Base-by-base conservation (phyloP, 2,329 filamentous ascomycete genomes). In the Allantophomopsis lycopodina region DNA sequence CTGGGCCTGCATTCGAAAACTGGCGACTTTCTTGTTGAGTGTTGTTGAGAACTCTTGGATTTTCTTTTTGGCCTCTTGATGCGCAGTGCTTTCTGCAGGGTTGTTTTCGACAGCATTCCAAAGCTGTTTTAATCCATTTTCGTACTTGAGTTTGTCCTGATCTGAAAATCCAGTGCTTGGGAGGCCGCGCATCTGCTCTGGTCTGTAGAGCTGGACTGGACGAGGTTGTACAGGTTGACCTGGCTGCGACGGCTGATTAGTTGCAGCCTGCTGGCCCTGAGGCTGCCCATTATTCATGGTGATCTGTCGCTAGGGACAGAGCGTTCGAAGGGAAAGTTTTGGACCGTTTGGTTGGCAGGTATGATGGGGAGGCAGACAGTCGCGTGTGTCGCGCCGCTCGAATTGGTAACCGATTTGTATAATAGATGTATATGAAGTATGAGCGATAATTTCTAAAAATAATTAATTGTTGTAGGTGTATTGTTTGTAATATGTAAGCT, bases 11-110 rank as follows among this genome's bases (percentile, higher is more conserved):
- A 35, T 32, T 18, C 37, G 40, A 37, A 17, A 40, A 38, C 55
- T 52, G 38, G 68, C 62, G 5, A 75, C 62, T 54, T 76, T 78
- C 0, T 54, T 55, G 3, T 64, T 56, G 2, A 80, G 62, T 56
- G 73, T 75, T 34, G 64, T 64, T 0, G 74, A 73, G 50, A 80
- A 79, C 7, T 79, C 73, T 6, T 60, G 55, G 16, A 80, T 70
- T 57, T 77, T 79, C 32, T 65, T 63, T 45, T 66, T 68, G 0
- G 75, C 73, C 0, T 61, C 59, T 17, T 62, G 54, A 35, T 76
- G 66, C 16, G 69, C 63, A 1, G 50, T 48, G 3, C 69, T 71
- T 16, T 69, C 68, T 2, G 63, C 59, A 0, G 65, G 55, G 15
- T 61, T 65, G 42, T 70, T 66, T 35, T 71, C 65, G 32, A 71